Percentiles rank a stretch among this genome's conserved stretches.
phyloP scores from a whole-genome alignment of 1,284 basidiomycete species.

The Ustilago vetiveriae region DNA sequence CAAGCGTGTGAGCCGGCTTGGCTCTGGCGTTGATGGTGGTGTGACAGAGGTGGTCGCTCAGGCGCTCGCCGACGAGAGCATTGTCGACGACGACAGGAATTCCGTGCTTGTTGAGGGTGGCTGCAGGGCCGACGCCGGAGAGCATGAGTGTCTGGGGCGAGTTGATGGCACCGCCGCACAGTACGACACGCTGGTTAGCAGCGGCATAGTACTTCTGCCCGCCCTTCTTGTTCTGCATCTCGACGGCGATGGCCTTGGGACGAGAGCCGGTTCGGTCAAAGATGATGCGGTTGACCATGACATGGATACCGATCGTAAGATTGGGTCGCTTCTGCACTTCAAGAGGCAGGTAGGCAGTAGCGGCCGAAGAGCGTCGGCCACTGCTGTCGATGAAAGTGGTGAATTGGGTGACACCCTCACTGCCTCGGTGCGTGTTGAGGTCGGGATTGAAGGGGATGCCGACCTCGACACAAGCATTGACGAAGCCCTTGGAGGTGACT shows the following conservation, averaged over 20 bases:
- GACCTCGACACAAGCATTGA: constrained; percentile 43
- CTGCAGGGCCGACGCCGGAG: constrained; percentile 73
- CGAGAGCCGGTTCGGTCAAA: constrained; percentile 44
- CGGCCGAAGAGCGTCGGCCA: constrained; percentile 50
- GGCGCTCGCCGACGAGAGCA: constrained; percentile 50
- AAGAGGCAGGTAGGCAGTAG: constrained; percentile 51
- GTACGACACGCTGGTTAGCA: constrained; percentile 70
- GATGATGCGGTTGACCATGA: constrained; percentile 49
- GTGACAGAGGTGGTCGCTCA: constrained; percentile 60
- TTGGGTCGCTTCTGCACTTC: constrained; percentile 50
- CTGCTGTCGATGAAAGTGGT: constrained; percentile 54
- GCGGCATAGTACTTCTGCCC: constrained; percentile 43
- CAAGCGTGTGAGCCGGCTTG: constrained; percentile 39
- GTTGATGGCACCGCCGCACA: constrained; percentile 65
- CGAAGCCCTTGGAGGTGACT: constrained; percentile 47
- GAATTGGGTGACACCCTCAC: constrained; percentile 48
- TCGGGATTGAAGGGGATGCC: constrained; percentile 52
- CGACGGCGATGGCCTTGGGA: constrained; percentile 51
- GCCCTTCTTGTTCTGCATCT: constrained; percentile 42
- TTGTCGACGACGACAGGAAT: constrained; percentile 46
- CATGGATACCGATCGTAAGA: constrained; percentile 52
- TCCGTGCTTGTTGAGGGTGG: constrained; percentile 38
- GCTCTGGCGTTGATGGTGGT: constrained; percentile 26
- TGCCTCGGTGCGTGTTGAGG: constrained; percentile 49
- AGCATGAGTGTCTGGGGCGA: constrained; percentile 76